Evolutionary conservation across 139 green algal genomes (phyloP), one percentile per base, ranked within the genome.

Genomic region (Yamagishiella unicocca): DNA sequence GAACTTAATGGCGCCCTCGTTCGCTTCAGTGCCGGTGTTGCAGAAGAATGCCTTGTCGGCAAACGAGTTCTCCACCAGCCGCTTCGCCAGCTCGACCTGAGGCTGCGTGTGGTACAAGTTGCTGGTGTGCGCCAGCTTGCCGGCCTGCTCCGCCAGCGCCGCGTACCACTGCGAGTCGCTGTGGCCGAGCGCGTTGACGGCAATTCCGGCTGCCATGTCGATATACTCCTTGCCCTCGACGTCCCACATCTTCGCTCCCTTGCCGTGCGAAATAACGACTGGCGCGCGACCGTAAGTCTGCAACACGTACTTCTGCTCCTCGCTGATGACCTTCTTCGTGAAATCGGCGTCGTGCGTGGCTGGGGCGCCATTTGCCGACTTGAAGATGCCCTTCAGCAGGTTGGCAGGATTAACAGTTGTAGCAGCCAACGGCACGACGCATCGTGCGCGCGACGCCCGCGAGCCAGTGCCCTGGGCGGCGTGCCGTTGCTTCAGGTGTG

Each of bases 1-100:
- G 93, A 99, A 99, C 90, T 99, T 99, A 91, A 99, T 98, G 46
- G 97, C 98, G 4, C 92, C 98, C 92, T 99, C 98, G 86, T 99
- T 99, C 37, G 98, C 98, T 88, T 99, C 98, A 0, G 98, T 99
- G 78, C 98, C 98, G 22, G 94, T 92, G 92, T 99, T 99, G 93
- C 94, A 97, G 91, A 98, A 99, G 87, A 99, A 99, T 0, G 94
- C 96, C 81, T 96, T 96, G 92, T 99, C 97, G 4, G 96, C 98
- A 87, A 99, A 99, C 53, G 93, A 97, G 75, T 76, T 94, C 61
- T 97, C 89, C 37, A 98, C 94, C 71, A 99, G 90, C 21, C 93
- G 90, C 93, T 97, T 95, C 33, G 98, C 98, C 53, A 99, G 95
- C 82, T 96, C 92, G 8, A 97, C 96, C 92, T 97, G 92, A 6